Base-by-base conservation (phyloP, 2,329 filamentous ascomycete genomes). In the Fonsecaea pedrosoi region DNA sequence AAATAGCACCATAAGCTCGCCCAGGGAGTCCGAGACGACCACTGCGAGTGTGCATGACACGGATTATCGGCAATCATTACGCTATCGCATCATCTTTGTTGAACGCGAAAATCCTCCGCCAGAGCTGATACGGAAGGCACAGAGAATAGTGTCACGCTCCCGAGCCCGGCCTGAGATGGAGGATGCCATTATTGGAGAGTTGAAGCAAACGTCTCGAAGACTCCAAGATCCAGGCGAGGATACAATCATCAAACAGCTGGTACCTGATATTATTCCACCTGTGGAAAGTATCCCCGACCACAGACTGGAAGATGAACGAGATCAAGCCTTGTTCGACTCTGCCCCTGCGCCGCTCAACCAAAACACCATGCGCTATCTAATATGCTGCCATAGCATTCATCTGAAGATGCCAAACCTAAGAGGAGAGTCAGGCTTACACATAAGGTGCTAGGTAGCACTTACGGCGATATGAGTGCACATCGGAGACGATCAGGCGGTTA, bases 241-340 rank as follows among this genome's bases (percentile, higher is more conserved):
- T 18, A n/a, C 3, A 1, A 67, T 64, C 15, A 37, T 67, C 7
- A 4, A 62, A 8, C 62, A 67, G 3, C 42, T 69, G 25, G 64
- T n/a, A 1, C 48, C 48, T 1, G 30, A 34, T 15, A 61, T 69
- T 2, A 69, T 67, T 58, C 67, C 67, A 2, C 7, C 59, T 21
- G 61, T 69, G 54, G 32, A 37, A 1, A 56, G 3, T 8, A 1
- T 66, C 4, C 66, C 66, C 37, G 66, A 68, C 21, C 2, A 53
- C 13, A 61, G 64, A 59, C 37, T 69, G 34, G 56, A 21, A 1
- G 38, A n/a, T 15, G 50, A 66, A 57, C 42, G 30, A 30, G 30
- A 62, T 18, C 67, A 67, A 48, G 7, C n/a, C 32, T 69, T 64
- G 67, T 64, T 2, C 37, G 62, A 69, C 59, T 64, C 60, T 38